Base-by-base conservation (phyloP, 2,329 filamentous ascomycete genomes). In the Penicillium olsonii region DNA sequence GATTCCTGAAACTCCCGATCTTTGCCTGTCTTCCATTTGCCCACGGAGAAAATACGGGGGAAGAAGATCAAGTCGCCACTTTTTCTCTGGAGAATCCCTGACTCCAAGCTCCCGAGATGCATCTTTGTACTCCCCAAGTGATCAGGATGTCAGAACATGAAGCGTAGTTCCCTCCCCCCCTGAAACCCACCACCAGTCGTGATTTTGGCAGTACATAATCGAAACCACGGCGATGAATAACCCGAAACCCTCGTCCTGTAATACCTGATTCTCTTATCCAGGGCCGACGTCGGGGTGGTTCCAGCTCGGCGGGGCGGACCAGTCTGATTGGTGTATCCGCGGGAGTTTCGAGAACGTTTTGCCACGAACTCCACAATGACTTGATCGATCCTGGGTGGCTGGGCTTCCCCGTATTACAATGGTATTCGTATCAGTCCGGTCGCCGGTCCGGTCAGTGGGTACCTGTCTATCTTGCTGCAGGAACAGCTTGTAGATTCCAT, bases 1-100 rank as follows among this genome's bases (percentile, higher is more conserved):
- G 52, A 61, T 66, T 59, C 66, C 66, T 69, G 63, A 67, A 63
- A 56, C 54, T 60, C 59, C 66, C 66, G 66, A 67, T 37, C 54
- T 45, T 54, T 42, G 45, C 48, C 54, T 38, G 38, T 49, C 45
- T 52, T 38, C 56, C 46, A 65, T 65, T 64, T 61, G 59, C 52
- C 47, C 39, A 42, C 26, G 44, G 46, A 48, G 51, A 56, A 59
- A 59, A 61, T 52, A 56, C 48, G 52, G 56, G 56, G 56, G 49
- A 57, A 20, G 49, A 15, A 53, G 55, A 54, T 56, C 55, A 45
- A 11, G 52, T 59, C 50, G 57, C 57, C 57, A 58, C 57, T 59
- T 53, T 55, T 48, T 18, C 12, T 42, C 52, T 50, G 48, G 48
- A 55, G 54, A 55, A 57, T 50, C 56, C 54, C 50, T 57, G 54